These are phyloP conservation scores for Boletus semigastroideus DNA, from an alignment of 1,284 basidiomycete species.

Conservation along the genomic window DNA sequence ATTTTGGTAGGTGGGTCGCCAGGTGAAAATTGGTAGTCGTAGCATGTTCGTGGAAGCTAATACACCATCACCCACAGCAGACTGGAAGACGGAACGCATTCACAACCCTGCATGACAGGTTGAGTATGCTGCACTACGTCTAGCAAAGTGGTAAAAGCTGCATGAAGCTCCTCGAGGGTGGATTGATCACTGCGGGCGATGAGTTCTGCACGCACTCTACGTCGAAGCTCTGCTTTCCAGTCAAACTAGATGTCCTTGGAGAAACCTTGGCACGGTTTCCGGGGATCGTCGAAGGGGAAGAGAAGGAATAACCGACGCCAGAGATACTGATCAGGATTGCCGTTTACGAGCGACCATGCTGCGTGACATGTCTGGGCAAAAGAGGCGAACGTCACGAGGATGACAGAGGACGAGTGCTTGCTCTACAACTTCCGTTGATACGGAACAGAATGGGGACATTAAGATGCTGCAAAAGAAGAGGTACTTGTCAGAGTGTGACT, in stretches of 20 bases:
- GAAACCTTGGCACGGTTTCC: slow-evolving; percentile 25
- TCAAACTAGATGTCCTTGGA: slow-evolving; percentile 22
- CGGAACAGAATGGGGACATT: slow-evolving; percentile 25
- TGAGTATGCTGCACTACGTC: slow-evolving; percentile 44
- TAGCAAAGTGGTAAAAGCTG: slow-evolving; percentile 44
- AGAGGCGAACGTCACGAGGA: slow-evolving; percentile 51
- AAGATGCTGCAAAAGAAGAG: neutral
- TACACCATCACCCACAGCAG: slow-evolving; percentile 42
- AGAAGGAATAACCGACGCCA: slow-evolving; percentile 63
- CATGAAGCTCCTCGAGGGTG: slow-evolving; percentile 32
- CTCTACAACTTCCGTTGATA: slow-evolving; percentile 59
- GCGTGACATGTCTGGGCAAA: slow-evolving; percentile 54
- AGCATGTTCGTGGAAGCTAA: slow-evolving; percentile 39
- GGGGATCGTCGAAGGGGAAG: slow-evolving; percentile 61
- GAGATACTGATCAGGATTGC: slow-evolving; percentile 51
- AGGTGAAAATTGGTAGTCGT: slow-evolving; percentile 18
- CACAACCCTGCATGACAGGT: slow-evolving; percentile 27
- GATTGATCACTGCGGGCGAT: slow-evolving; percentile 28
- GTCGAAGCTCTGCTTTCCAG: slow-evolving; percentile 42
- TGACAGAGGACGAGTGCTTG: slow-evolving; percentile 53
- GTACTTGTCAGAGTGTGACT: too few relatives aligned
- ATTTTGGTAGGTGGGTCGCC: slow-evolving; percentile 27
- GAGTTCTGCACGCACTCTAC: slow-evolving; percentile 41
- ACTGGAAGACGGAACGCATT: slow-evolving; percentile 35
- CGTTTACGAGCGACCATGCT: slow-evolving; percentile 49